phyloP scores from a whole-genome alignment of 108 stramenopile genomes.

The Cyclotella baltica region DNA sequence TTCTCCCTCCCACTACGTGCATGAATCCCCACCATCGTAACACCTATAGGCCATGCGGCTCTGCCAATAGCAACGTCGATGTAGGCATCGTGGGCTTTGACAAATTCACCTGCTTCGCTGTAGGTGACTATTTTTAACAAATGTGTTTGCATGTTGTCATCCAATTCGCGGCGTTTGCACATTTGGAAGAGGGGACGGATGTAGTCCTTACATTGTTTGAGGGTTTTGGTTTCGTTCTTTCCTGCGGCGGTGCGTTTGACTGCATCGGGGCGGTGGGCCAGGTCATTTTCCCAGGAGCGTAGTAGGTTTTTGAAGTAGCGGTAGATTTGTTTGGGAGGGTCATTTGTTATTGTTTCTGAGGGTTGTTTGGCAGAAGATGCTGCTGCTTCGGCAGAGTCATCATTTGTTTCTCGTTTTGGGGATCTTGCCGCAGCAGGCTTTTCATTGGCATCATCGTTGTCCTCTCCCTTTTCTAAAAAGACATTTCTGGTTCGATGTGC shows the following conservation, averaged over 20 bases:
- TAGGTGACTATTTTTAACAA: constrained; percentile 87
- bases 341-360: constrained; percentile 22
- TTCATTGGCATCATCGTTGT: constrained; percentile 10
- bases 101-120: constrained; percentile 93
- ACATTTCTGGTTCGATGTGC: constrained; percentile 83
- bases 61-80: constrained; percentile 95
- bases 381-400: background rate
- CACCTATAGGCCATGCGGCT: constrained; percentile 99
- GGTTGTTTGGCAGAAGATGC: background rate
- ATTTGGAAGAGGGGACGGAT: constrained; percentile 92
- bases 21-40: constrained; percentile 99
- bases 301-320: constrained; percentile 87
- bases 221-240: constrained; percentile 89
- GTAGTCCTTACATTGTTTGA: constrained; percentile 97
- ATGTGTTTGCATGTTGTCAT: constrained; percentile 60
- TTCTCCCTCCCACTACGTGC: constrained; percentile 94
- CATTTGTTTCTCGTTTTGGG: background rate
- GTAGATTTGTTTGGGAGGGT: constrained; percentile 77
- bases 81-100: constrained; percentile 94
- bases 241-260: constrained; percentile 72
- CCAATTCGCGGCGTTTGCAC: constrained; percentile 69
- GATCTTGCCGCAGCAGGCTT: background rate
- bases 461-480: constrained; percentile 61
- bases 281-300: constrained; percentile 89
- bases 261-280: constrained; percentile 70